A percentile compares a stretch with the other conserved stretches of the same genome.
These are phyloP conservation scores for Penicillium macrosclerotiorum DNA, from an alignment of 495 filamentous ascomycete species.

Conservation along the genomic window DNA sequence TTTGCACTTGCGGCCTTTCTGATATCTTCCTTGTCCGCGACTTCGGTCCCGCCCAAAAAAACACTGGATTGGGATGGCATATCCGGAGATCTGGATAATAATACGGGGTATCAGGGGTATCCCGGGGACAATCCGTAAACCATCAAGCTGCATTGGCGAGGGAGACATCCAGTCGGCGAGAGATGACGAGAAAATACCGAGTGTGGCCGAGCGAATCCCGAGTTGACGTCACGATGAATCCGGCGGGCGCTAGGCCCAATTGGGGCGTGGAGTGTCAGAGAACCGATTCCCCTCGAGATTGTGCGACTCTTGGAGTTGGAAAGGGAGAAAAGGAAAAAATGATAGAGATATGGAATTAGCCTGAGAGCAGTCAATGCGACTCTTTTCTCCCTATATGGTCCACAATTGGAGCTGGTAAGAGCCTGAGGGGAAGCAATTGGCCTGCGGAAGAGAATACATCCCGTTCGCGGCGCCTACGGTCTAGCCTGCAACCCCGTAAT, in stretches of 20 bases:
- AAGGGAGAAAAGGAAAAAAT: neutral
- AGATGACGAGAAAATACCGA: conserved; percentile 3
- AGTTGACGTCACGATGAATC: conserved; percentile 26
- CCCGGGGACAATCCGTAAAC: neutral
- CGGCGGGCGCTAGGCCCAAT: neutral
- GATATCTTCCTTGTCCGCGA: no score
- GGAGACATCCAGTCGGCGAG: no score
- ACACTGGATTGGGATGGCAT: neutral
- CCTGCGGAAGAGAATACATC: conserved; percentile 1
- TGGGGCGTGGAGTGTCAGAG: neutral
- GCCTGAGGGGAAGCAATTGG: neutral
- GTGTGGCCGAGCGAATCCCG: conserved; percentile 24
- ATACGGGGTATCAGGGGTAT: neutral
- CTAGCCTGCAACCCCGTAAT: no score
- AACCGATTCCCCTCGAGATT: neutral
- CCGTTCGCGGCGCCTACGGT: no score
- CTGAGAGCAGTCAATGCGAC: no score
- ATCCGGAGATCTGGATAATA: neutral
- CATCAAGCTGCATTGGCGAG: no score
- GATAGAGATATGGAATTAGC: neutral
- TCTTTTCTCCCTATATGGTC: no score
- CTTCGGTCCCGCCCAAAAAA: no score
- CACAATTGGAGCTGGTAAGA: neutral
- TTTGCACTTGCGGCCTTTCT: no score
- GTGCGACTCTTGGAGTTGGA: neutral